Evolutionary conservation across 148 eudicot species (phyloP).

Genomic region (Tetragonia tetragonoides): DNA sequence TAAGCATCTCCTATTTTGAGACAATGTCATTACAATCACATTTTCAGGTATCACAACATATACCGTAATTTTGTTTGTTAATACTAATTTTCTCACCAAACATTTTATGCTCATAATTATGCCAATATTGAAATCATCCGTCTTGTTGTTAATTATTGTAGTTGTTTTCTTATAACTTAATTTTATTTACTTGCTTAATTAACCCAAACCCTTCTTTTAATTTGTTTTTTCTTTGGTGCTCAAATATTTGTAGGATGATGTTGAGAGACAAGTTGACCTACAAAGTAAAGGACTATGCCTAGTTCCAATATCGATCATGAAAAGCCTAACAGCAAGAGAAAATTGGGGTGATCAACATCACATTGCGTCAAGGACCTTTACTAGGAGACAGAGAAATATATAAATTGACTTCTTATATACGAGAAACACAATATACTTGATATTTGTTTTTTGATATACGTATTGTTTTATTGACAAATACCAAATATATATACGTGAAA

Average conservation of each 20-base stretch:
- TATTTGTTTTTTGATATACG: too few species aligned
- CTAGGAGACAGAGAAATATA: conserved; percentile 6
- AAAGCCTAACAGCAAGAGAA: conserved; percentile 28
- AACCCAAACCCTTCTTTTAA: too few species aligned
- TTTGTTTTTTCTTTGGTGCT: not conserved
- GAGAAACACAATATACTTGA: too few species aligned
- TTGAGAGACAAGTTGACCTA: conserved; percentile 34
- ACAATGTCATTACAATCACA: conserved; percentile 24
- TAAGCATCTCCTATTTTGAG: conserved; percentile 31
- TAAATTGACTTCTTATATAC: not conserved
- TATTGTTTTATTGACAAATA: too few species aligned
- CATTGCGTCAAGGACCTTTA: not conserved
- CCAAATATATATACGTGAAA: too few species aligned
- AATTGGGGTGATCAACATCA: conserved; percentile 28
- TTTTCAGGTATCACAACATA: conserved; percentile 4
- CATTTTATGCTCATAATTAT: too few species aligned
- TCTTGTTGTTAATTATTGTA: not conserved
- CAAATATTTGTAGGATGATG: conserved; percentile 14
- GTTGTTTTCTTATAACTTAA: not conserved
- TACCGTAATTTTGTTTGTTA: too few species aligned
- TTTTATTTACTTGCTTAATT: not conserved
- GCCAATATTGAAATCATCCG: too few species aligned
- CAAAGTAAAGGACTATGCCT: conserved; percentile 49
- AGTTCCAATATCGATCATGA: conserved; percentile 49
- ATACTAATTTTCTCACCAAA: too few species aligned